Conservation (phyloP, 768 basidiomycete species). For the Macrolepiota dolichaula region DNA sequence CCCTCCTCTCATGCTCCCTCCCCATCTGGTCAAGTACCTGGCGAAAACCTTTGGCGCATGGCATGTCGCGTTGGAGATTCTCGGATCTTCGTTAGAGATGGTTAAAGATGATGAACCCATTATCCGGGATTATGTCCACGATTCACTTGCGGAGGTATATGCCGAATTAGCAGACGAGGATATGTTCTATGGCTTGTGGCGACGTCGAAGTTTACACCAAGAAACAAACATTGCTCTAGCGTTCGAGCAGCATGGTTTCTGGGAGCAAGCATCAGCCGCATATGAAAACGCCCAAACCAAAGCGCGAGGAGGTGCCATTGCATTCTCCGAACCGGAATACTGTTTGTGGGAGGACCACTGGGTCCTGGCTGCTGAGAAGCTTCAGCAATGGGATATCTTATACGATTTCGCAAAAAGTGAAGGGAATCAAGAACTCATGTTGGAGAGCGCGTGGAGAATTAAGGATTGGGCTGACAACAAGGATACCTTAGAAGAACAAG, state of each 20-base stretch:
- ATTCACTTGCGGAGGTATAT: constrained; percentile 92
- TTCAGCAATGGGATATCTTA: constrained; percentile 97
- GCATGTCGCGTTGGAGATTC: constrained; percentile 85
- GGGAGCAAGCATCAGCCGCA: constrained; percentile 84
- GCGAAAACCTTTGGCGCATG: constrained; percentile 97
- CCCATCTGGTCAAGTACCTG: constrained; percentile 93
- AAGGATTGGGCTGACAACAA: constrained; percentile 87
- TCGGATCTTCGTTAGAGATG: constrained; percentile 75
- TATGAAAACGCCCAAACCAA: constrained; percentile 91
- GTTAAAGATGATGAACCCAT: constrained; percentile 77
- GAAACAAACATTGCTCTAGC: constrained; percentile 89
- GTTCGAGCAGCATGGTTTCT: constrained; percentile 96
- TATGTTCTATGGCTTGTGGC: constrained; percentile 95
- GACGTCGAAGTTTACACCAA: constrained; percentile 79
- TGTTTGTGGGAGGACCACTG: constrained; percentile 99
- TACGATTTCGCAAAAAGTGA: constrained; percentile 88
- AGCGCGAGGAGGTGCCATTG: constrained; percentile 74
- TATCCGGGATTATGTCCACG: constrained; percentile 79
- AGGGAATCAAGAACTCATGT: constrained; percentile 84
- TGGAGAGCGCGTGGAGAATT: constrained; percentile 94
- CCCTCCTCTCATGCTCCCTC: constrained; percentile 86
- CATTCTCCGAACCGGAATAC: constrained; percentile 94
- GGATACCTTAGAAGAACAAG: constrained; percentile 75
- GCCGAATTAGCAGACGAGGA: constrained; percentile 96
- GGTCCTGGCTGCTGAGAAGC: constrained; percentile 91